These are phyloP conservation scores for Obba rivulosa DNA, from an alignment of 768 basidiomycete species.

Conservation along the genomic window DNA sequence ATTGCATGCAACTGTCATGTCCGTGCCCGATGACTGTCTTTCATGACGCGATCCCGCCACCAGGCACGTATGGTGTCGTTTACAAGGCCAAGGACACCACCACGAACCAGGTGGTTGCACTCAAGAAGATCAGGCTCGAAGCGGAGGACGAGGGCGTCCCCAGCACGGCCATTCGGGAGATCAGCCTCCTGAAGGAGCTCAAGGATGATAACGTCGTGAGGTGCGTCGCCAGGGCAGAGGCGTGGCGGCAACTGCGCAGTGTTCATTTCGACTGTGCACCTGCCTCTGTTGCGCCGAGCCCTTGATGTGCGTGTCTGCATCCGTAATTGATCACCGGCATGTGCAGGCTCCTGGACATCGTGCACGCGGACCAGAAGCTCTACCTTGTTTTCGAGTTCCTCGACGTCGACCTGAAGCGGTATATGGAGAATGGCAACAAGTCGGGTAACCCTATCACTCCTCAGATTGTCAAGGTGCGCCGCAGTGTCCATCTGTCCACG, in stretches of 20 bases:
- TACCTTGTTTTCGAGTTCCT: slow-evolving; percentile 98
- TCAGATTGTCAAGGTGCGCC: slow-evolving; percentile 72
- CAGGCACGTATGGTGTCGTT: slow-evolving; percentile 97
- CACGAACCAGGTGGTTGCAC: slow-evolving; percentile 81
- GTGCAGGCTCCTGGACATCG: slow-evolving; percentile 88
- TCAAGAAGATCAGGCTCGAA: slow-evolving; percentile 98
- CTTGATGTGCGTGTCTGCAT: background rate
- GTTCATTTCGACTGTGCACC: background rate
- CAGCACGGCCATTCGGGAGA: slow-evolving; percentile 96
- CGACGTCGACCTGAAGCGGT: slow-evolving; percentile 93
- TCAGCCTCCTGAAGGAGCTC: slow-evolving; percentile 93
- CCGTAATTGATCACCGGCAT: background rate
- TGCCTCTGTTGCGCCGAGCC: background rate
- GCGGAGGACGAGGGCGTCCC: slow-evolving; percentile 99
- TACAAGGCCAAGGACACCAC: slow-evolving; percentile 90
- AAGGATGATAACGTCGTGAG: slow-evolving; percentile 95
- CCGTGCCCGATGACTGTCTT: background rate
- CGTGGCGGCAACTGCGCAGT: background rate
- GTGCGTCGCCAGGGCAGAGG: slow-evolving; percentile 36
- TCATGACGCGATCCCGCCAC: background rate
- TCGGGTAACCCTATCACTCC: slow-evolving; percentile 65
- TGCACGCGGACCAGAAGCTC: slow-evolving; percentile 94
- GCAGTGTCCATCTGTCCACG: slow-evolving; percentile 2
- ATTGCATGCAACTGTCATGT: background rate
- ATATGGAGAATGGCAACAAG: slow-evolving; percentile 86